Evolutionary conservation across 2,329 filamentous ascomycete species (phyloP).

Genomic region (Penicillium occitanis): DNA sequence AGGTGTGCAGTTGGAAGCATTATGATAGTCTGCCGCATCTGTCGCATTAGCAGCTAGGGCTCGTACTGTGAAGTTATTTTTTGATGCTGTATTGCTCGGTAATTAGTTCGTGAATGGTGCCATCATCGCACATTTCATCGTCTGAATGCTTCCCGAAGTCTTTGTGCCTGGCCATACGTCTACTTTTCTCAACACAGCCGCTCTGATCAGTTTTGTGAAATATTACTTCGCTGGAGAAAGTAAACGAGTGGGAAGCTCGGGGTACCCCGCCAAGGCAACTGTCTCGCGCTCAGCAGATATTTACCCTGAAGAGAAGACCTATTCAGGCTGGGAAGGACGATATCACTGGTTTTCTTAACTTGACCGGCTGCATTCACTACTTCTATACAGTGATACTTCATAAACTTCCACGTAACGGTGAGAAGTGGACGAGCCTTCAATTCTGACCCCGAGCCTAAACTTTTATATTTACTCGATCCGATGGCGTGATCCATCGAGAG

Average conservation of each 20-base stretch:
- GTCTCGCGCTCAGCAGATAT: too few species aligned
- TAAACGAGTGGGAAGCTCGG: not conserved
- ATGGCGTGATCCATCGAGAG: not conserved
- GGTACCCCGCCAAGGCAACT: not conserved
- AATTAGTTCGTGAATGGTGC: too few species aligned
- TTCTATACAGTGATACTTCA: too few species aligned
- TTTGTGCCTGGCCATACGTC: too few species aligned
- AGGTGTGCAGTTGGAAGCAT: not conserved
- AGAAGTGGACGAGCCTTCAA: not conserved
- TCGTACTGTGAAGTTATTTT: not conserved
- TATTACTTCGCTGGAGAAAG: not conserved
- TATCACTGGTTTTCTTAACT: not conserved
- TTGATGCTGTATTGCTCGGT: too few species aligned
- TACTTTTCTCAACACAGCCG: too few species aligned
- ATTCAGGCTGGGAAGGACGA: too few species aligned
- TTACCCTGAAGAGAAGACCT: too few species aligned
- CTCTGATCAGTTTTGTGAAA: not conserved
- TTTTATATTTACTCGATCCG: not conserved
- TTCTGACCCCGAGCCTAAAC: not conserved
- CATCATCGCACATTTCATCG: too few species aligned
- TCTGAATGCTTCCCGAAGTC: too few species aligned
- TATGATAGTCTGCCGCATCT: not conserved
- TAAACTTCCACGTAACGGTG: not conserved
- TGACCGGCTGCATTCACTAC: too few species aligned
- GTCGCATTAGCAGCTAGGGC: not conserved